Base-by-base conservation (phyloP, 768 basidiomycete genomes). In the Kwoniella mangroviensis region DNA sequence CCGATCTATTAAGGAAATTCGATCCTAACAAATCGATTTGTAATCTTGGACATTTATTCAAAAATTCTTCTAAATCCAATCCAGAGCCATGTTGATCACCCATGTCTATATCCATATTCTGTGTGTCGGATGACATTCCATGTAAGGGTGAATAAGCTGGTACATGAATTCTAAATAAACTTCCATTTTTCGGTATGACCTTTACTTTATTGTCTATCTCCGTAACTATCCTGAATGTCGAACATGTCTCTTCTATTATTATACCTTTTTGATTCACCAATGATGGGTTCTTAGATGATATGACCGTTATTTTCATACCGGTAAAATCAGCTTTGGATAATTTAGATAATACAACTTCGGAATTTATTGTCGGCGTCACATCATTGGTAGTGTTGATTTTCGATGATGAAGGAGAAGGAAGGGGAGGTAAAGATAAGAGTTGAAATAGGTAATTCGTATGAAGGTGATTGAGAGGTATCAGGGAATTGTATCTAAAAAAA, bases 281-380 rank as follows among this genome's bases (percentile, higher is more conserved):
- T 0, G 70, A 71, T 21, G 68, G 63, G 49, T 77, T 79, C 28
- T 74, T 73, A 2, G 77, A 60, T 21, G 75, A 71, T 19, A 65
- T 26, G 51, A 80, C 54, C 6, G 45, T 34, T 28, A 80, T 52
- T 21, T 59, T 22, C 4, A 74, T 41, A 12, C 82, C 82, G 6
- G 79, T 81, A 26, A 83, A 78, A 61, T 81, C 81, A 3, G 82
- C 78, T 77, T 83, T 83, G 42, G 73, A 60, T 7, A 83, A 53
- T 63, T 75, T 73, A 43, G 76, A 70, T 11, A 71, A 70, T 15
- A 81, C 58, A 4, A 54, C 52, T 21, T 83, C 82, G 22, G 63
- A 58, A 54, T 63, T 69, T 28, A 45, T 21, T 52, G 56, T 57
- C 56, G 55, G 15, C 45, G 19, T 28, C 42, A 62, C 42, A 21